Conservation (phyloP, 2,329 filamentous ascomycete species). For the Monosporascus cannonballus region DNA sequence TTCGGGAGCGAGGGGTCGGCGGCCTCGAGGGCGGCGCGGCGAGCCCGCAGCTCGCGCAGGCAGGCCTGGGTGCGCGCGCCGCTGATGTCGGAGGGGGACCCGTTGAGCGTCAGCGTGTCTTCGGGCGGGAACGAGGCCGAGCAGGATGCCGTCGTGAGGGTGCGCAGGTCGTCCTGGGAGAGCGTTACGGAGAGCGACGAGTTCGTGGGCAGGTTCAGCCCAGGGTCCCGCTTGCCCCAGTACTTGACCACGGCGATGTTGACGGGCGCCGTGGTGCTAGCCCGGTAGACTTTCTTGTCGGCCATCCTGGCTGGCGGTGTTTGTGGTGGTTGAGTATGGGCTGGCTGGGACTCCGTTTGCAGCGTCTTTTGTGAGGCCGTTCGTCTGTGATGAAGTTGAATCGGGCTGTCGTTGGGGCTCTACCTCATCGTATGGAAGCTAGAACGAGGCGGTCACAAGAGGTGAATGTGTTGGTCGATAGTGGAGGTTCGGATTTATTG, state of each 20-base stretch:
- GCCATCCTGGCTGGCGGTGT: slow-evolving; percentile 29
- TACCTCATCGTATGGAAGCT: no score
- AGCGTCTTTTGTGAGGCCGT: no score
- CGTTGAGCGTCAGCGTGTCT: slow-evolving; percentile 79
- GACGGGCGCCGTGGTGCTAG: slow-evolving; percentile 93
- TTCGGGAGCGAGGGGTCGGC: slow-evolving; percentile 70
- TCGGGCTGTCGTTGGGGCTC: no score
- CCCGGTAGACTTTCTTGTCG: slow-evolving; percentile 65
- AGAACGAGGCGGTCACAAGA: no score
- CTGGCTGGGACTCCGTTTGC: no score
- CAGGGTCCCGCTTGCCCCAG: slow-evolving; percentile 95
- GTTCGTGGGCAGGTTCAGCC: slow-evolving; percentile 95
- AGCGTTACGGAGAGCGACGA: slow-evolving; percentile 96
- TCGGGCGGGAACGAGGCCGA: slow-evolving; percentile 60
- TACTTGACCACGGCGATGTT: slow-evolving; percentile 99
- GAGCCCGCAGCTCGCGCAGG: slow-evolving; percentile 75
- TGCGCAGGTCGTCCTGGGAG: slow-evolving; percentile 87
- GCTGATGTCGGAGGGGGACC: slow-evolving; percentile 73
- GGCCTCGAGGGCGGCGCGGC: slow-evolving; percentile 70
- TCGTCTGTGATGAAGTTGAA: no score
- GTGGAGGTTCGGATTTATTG: no score
- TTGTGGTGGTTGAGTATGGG: background rate
- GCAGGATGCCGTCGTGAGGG: slow-evolving; percentile 92
- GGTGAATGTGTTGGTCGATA: no score
- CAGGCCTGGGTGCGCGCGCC: slow-evolving; percentile 92